phyloP scores from a whole-genome alignment of 257 asterid species.

The Solanum paucissectum region DNA sequence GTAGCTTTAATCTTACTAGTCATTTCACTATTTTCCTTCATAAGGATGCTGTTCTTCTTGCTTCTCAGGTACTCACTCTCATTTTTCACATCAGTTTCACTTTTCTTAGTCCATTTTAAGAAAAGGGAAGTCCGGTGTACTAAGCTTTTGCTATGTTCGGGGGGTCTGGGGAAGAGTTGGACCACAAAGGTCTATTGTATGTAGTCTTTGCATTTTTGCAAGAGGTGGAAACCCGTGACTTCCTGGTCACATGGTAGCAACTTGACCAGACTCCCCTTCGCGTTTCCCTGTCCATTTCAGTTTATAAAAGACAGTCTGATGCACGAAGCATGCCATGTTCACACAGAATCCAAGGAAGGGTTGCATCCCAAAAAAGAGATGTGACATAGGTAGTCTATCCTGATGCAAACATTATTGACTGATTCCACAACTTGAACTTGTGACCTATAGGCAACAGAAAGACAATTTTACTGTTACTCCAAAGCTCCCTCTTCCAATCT shows the following conservation, averaged over 20 bases:
- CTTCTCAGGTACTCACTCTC: not conserved
- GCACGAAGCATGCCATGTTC: not conserved
- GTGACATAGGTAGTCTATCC: not conserved
- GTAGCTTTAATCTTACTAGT: slow-evolving; percentile 21
- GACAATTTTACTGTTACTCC: not conserved
- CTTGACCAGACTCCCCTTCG: not conserved
- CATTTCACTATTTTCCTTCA: slow-evolving; percentile 21
- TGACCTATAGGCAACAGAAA: not conserved
- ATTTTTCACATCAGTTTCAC: not conserved
- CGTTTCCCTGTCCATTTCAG: not conserved
- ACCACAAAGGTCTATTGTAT: not conserved
- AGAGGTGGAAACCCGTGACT: not conserved
- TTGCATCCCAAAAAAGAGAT: not conserved
- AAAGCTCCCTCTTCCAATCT: not conserved
- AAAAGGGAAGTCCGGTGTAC: not conserved
- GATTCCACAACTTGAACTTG: not conserved
- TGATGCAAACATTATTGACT: not conserved
- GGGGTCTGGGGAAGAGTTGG: not conserved
- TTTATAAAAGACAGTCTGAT: not conserved
- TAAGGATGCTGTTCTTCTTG: slow-evolving; percentile 16
- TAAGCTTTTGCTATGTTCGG: not conserved
- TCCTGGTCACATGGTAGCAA: not conserved
- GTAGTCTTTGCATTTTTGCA: not conserved
- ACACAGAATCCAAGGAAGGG: not conserved
- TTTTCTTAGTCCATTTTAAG: not conserved